Evolutionary conservation across 2,329 filamentous ascomycete genomes (phyloP).

Genomic region (Gaeumannomyces sp.): DNA sequence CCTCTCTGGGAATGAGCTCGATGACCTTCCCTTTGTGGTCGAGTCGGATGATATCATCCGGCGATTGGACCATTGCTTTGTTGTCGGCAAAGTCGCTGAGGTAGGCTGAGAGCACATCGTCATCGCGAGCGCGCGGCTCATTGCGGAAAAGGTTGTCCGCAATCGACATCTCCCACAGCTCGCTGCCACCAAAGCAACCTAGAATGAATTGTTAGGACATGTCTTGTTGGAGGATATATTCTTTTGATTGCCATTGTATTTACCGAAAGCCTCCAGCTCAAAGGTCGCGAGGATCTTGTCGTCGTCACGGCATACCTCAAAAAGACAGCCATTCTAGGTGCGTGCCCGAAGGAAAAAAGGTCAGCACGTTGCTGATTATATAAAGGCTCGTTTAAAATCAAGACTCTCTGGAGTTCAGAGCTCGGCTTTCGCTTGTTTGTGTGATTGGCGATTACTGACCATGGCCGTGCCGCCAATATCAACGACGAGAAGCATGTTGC

Average conservation of each 20-base stretch:
- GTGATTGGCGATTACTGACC: neutral
- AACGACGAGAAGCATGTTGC: neutral
- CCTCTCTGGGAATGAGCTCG: neutral
- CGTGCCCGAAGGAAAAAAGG: too few relatives aligned
- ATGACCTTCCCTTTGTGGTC: neutral
- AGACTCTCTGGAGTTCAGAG: too few relatives aligned
- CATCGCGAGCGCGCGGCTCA: neutral
- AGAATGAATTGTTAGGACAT: neutral
- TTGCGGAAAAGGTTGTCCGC: neutral
- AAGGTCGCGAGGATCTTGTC: neutral
- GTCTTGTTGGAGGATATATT: too few relatives aligned
- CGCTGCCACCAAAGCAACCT: constrained; percentile 1
- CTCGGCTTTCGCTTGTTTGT: neutral
- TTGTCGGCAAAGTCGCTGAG: neutral
- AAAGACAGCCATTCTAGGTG: neutral
- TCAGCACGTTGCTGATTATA: too few relatives aligned
- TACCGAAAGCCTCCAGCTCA: constrained; percentile 3
- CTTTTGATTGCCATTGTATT: neutral
- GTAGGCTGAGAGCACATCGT: neutral
- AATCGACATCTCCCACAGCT: constrained; percentile 7
- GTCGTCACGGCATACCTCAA: neutral
- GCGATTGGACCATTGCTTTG: neutral
- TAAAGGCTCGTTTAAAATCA: too few relatives aligned
- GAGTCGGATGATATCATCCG: neutral
- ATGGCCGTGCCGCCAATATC: constrained; percentile 6